phyloP scores from a whole-genome alignment of 73 alveolate species.

The Diophrys appendiculata region DNA sequence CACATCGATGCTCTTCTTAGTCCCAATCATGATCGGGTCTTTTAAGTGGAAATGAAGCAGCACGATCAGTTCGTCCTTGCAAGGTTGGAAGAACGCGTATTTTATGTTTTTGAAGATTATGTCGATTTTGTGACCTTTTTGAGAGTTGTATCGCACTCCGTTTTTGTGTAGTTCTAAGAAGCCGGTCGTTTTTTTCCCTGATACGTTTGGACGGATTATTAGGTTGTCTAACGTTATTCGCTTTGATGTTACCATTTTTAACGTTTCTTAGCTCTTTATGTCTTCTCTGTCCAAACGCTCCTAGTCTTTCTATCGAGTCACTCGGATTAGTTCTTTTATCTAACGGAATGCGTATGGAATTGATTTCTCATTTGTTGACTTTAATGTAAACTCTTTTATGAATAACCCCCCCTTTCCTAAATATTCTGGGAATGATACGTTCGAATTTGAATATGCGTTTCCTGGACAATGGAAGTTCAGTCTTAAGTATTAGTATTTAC shows the following conservation, averaged over 20 bases:
- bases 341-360: slow-evolving; percentile 56
- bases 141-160: slow-evolving; percentile 89
- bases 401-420: slow-evolving; percentile 79
- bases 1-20: slow-evolving; percentile 82
- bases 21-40: slow-evolving; percentile 85
- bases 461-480: slow-evolving; percentile 87
- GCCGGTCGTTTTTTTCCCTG: slow-evolving; percentile 87
- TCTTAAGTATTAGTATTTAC: slow-evolving; percentile 75
- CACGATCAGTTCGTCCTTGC: slow-evolving; percentile 91
- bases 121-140: slow-evolving; percentile 85
- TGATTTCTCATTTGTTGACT: slow-evolving; percentile 59
- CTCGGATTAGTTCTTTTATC: slow-evolving; percentile 85
- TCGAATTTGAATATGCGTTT: slow-evolving; percentile 24
- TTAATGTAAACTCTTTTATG: slow-evolving; percentile 85
- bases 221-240: slow-evolving; percentile 77
- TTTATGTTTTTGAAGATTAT: slow-evolving; percentile 85
- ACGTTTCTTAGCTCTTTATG: slow-evolving; percentile 71
- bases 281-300: slow-evolving; percentile 81
- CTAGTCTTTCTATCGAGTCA: slow-evolving; percentile 77
- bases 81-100: slow-evolving; percentile 92
- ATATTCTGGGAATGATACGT: slow-evolving; percentile 75
- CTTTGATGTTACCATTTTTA: slow-evolving; percentile 71
- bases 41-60: slow-evolving; percentile 91
- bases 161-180: slow-evolving; percentile 88
- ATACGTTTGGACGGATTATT: slow-evolving; percentile 82